Evolutionary conservation across 1,139 yeast genomes (phyloP).

Genomic region (Martiniozyma asiatica): DNA sequence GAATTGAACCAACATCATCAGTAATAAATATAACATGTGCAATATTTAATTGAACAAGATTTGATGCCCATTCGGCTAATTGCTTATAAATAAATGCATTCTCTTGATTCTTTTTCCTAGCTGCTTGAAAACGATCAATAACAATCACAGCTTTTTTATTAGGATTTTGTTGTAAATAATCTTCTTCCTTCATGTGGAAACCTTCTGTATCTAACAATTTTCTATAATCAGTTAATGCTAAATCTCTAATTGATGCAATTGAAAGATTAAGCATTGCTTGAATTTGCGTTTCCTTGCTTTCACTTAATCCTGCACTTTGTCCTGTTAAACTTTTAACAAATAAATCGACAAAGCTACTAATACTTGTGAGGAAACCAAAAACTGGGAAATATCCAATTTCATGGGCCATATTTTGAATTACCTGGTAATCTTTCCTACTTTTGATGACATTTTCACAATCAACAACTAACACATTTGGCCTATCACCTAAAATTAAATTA

Average conservation of each 20-base stretch:
- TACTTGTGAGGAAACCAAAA: conserved; percentile 81
- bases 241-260: conserved; percentile 56
- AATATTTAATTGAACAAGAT: conserved; percentile 58
- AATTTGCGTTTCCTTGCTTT: conserved; percentile 71
- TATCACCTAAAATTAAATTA: conserved; percentile 48
- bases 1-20: conserved; percentile 71
- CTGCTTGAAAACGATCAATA: conserved; percentile 55
- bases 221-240: conserved; percentile 39
- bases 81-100: conserved; percentile 64
- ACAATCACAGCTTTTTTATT: conserved; percentile 81
- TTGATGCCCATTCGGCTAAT: conserved; percentile 83
- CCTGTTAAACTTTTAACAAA: conserved; percentile 88
- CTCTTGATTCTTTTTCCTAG: conserved; percentile 39
- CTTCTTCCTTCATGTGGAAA: conserved; percentile 51
- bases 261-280: conserved; percentile 72
- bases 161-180: conserved; percentile 75
- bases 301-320: conserved; percentile 85
- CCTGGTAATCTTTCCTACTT: conserved; percentile 59
- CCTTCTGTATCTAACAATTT: conserved; percentile 20
- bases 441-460: conserved; percentile 73
- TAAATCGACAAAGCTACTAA: conserved; percentile 71
- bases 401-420: conserved; percentile 55
- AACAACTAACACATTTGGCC: conserved; percentile 49
- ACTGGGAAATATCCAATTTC: conserved; percentile 88
- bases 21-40: conserved; percentile 88